Evolutionary conservation across 805 yeast genomes (phyloP).

Genomic region (Metahyphopichia silvanorum): DNA sequence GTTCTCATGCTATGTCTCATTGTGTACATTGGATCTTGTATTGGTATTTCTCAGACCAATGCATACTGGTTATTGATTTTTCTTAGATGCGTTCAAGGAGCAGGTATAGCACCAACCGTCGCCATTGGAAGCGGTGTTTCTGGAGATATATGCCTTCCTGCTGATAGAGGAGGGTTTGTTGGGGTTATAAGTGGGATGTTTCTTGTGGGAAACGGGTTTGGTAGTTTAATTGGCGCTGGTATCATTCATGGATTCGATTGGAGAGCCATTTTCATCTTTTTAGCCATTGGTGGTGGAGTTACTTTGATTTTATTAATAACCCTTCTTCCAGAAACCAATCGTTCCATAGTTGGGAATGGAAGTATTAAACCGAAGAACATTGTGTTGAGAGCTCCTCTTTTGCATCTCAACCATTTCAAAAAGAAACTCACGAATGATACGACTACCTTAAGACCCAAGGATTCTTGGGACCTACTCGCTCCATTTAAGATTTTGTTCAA

Average conservation of each 20-base stretch:
- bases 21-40: slow-evolving; percentile 56
- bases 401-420: slow-evolving; percentile 26
- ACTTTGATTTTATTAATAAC: slow-evolving; percentile 21
- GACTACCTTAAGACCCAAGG: slow-evolving; percentile 10
- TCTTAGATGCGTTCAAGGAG: slow-evolving; percentile 72
- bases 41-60: slow-evolving; percentile 61
- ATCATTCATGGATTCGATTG: slow-evolving; percentile 42
- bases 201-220: slow-evolving; percentile 71
- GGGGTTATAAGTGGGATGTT: slow-evolving; percentile 66
- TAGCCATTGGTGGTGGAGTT: slow-evolving; percentile 60
- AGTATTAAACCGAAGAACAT: slow-evolving; percentile 48
- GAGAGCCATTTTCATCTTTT: slow-evolving; percentile 78
- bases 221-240: slow-evolving; percentile 64
- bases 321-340: slow-evolving; percentile 70
- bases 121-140: slow-evolving; percentile 68
- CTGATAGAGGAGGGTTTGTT: slow-evolving; percentile 66
- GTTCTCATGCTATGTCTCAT: slow-evolving; percentile 52
- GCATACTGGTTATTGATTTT: slow-evolving; percentile 61
- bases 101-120: slow-evolving; percentile 72
- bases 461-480: slow-evolving; percentile 21
- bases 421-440: slow-evolving; percentile 28
- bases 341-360: slow-evolving; percentile 74
- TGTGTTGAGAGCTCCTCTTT: slow-evolving; percentile 45
- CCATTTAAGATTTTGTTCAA: slow-evolving; percentile 42
- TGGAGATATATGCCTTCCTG: slow-evolving; percentile 67